Percentiles rank a stretch among this genome's conserved stretches.
phyloP scores from a whole-genome alignment of 2,329 filamentous ascomycete species.

The Fusarium globosum region DNA sequence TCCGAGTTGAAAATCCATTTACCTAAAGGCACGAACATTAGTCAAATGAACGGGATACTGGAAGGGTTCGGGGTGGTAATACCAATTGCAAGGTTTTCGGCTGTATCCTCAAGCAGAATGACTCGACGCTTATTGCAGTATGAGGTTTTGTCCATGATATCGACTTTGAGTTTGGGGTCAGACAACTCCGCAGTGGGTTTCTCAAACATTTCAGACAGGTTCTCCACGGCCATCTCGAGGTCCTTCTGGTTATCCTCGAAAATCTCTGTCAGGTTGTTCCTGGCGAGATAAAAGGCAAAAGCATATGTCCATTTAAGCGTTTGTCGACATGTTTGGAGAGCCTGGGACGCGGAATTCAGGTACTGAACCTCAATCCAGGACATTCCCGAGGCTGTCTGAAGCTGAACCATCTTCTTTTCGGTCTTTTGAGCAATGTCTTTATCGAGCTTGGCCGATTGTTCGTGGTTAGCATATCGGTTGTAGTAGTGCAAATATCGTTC shows the following conservation, averaged over 20 bases:
- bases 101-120: slow-evolving; percentile 91
- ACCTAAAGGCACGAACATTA: slow-evolving; percentile 49
- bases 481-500: slow-evolving; percentile 99
- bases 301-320: slow-evolving; percentile 99
- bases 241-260: slow-evolving; percentile 99
- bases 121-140: slow-evolving; percentile 95
- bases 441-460: slow-evolving; percentile 95
- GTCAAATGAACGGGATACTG: slow-evolving; percentile 7
- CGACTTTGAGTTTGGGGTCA: slow-evolving; percentile 90
- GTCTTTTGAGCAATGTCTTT: slow-evolving; percentile 97
- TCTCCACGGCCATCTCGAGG: slow-evolving; percentile 95
- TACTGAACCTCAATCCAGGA: slow-evolving; percentile 99
- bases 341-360: slow-evolving; percentile 90
- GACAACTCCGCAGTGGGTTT: slow-evolving; percentile 90
- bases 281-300: slow-evolving; percentile 96
- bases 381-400: slow-evolving; percentile 93
- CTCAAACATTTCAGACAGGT: slow-evolving; percentile 98
- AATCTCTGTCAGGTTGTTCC: slow-evolving; percentile 95
- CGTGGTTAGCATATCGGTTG: slow-evolving; percentile 98
- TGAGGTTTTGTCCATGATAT: slow-evolving; percentile 98
- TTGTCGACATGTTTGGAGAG: slow-evolving; percentile 95
- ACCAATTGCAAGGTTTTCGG: slow-evolving; percentile 91
- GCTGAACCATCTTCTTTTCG: slow-evolving; percentile 98
- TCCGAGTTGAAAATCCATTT: slow-evolving; percentile 60
- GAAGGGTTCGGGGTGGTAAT: slow-evolving; percentile 33